Evolutionary conservation across 192 early-diverging fungal species (phyloP).

Genomic region (Endogone sp.): DNA sequence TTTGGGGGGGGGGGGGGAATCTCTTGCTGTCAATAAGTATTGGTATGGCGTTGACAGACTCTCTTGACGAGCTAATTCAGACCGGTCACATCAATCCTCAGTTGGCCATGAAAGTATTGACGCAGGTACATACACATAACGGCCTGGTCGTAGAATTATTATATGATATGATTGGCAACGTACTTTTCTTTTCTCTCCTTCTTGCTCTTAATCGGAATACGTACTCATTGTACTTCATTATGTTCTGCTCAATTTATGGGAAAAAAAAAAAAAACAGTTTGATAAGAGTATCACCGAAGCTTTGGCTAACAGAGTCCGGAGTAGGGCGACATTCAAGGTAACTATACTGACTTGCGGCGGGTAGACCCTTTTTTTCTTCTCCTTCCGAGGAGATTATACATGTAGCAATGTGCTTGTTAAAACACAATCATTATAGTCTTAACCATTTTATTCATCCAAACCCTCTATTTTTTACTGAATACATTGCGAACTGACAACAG

Average conservation of each 20-base stretch:
- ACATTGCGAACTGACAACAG: slow-evolving; percentile 30
- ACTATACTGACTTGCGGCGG: too few species aligned
- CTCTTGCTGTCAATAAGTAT: too few species aligned
- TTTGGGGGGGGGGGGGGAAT: too few species aligned
- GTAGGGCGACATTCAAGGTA: slow-evolving; percentile 84
- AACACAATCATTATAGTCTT: too few species aligned
- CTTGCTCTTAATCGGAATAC: too few species aligned
- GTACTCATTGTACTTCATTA: slow-evolving; percentile 10
- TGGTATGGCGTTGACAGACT: slow-evolving; percentile 91
- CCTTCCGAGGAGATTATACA: background rate
- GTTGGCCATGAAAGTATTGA: slow-evolving; percentile 86
- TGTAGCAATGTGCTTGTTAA: background rate
- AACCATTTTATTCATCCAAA: background rate
- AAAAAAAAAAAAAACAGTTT: slow-evolving; percentile 70
- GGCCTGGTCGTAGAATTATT: too few species aligned
- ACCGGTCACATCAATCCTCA: slow-evolving; percentile 88
- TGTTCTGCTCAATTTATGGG: slow-evolving; percentile 4
- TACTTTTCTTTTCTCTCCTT: too few species aligned
- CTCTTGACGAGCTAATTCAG: slow-evolving; percentile 93
- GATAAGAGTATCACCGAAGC: slow-evolving; percentile 88
- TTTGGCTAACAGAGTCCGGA: slow-evolving; percentile 72
- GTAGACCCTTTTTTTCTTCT: too few species aligned
- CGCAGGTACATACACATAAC: slow-evolving; percentile 60
- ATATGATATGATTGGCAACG: too few species aligned
- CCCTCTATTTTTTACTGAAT: background rate